These are phyloP conservation scores for Neurospora sp. DNA, from an alignment of 2,329 filamentous ascomycete species.

Conservation along the genomic window DNA sequence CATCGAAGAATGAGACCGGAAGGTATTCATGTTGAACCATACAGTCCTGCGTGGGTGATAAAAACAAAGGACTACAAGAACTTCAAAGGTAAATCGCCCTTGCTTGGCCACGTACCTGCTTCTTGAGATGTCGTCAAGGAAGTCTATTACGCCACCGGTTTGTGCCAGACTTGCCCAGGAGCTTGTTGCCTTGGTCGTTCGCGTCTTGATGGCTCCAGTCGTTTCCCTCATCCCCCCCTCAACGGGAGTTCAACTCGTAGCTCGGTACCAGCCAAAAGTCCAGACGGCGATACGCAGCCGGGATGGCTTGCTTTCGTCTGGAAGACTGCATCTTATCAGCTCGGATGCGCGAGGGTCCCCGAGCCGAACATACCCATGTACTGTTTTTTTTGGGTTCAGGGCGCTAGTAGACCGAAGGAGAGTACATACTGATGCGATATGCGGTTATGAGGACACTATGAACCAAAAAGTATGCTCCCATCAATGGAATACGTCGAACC, in stretches of 20 bases:
- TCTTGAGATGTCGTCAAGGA: background rate
- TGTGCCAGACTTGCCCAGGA: background rate
- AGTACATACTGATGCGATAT: background rate
- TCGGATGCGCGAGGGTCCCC: background rate
- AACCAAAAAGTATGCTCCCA: background rate
- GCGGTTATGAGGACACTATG: background rate
- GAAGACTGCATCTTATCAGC: background rate
- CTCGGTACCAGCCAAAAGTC: background rate
- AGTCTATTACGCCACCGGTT: background rate
- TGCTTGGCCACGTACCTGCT: background rate
- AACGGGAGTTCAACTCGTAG: background rate
- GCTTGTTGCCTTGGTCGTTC: background rate
- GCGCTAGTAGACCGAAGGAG: background rate
- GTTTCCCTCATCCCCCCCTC: background rate
- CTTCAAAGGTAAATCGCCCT: background rate
- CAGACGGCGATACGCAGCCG: background rate
- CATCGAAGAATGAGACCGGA: background rate
- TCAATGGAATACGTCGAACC: background rate
- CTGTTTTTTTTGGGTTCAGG: background rate
- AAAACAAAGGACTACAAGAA: background rate
- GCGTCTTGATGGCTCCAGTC: background rate
- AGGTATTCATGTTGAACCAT: background rate
- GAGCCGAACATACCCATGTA: background rate
- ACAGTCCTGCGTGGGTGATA: background rate
- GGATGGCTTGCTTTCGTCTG: background rate